Base-by-base conservation (phyloP, 345 rosid species). In the Zanthoxylum bungeanum region DNA sequence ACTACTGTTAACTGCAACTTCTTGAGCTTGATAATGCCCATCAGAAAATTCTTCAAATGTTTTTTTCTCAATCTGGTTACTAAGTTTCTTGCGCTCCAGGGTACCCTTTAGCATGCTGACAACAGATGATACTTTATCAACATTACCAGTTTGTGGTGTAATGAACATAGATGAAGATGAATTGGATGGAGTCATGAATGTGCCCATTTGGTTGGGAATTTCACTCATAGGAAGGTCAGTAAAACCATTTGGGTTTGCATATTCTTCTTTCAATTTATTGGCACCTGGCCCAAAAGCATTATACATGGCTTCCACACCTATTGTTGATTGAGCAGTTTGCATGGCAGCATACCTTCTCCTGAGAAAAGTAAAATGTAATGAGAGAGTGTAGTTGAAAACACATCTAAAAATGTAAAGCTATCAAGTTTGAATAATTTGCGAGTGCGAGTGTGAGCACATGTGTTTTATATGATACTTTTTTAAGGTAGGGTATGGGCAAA, bases 41-140 rank as follows among this genome's bases (percentile, higher is more conserved):
- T 76, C 69, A 44, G 73, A 68, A 70, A 77, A 73, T 68, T 74
- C 93, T 56, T 82, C 83, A 30, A 59, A 60, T 52, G 73, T 66
- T 60, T 80, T 84, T 64, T 76, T 80, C 69, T 77, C 84, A 5
- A 73, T 71, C 37, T 77, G 89, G 76, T 66, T 83, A n/a, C 72
- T 72, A 6, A 83, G 82, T 77, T 80, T 87, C 71, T 84, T 89
- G 69, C 87, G 78, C 57, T 87, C 86, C 27, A 89, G 75, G 1
- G 90, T 85, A 37, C 87, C 90, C 86, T 85, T 89, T 22, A 89
- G 79, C 91, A 87, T 84, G 81, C 75, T 85, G 27, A 89, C 94
- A 73, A 89, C 89, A 36, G 89, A 85, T 53, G 91, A 87, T 51
- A 89, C 81, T 36, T 74, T 80, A 61, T 84, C 94, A 14, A 68